Evolutionary conservation across 148 eudicot genomes (phyloP).

Genomic region (Amaranthus hypochondriacus): DNA sequence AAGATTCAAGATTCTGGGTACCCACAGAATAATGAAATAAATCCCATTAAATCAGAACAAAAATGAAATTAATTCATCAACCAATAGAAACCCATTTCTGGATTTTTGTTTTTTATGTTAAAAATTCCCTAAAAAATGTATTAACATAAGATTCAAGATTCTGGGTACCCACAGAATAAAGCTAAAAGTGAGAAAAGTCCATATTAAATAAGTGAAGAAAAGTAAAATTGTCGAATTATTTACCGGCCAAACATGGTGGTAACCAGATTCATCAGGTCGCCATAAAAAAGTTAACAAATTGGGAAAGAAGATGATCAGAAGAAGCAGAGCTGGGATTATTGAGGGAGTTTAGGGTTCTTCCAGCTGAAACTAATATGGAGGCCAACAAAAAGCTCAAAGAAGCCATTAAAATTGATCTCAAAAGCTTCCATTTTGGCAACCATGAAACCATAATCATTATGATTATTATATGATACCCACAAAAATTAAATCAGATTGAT

Average conservation of each 20-base stretch:
- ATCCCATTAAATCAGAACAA: no score
- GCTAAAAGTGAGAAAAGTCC: neutral
- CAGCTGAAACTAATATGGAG: conserved; percentile 57
- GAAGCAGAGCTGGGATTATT: neutral
- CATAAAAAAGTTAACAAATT: conserved; percentile 46
- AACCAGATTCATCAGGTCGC: conserved; percentile 51
- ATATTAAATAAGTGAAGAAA: neutral
- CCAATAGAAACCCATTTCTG: neutral
- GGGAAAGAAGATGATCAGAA: conserved; percentile 11
- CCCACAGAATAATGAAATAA: no score
- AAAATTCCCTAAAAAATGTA: neutral
- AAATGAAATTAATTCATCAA: neutral
- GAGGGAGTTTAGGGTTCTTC: conserved; percentile 36
- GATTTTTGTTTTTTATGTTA: neutral
- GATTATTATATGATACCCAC: neutral
- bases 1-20: neutral
- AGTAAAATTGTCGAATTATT: neutral
- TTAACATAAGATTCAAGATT: neutral
- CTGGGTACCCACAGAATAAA: neutral
- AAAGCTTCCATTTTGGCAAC: conserved; percentile 34
- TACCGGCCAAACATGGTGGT: conserved; percentile 96
- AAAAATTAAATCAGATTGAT: neutral
- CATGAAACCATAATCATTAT: conserved; percentile 13
- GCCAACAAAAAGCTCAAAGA: conserved; percentile 44
- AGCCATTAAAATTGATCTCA: conserved; percentile 34